Evolutionary conservation across 805 yeast genomes (phyloP).

Genomic region (Maudiozyma turicensis): DNA sequence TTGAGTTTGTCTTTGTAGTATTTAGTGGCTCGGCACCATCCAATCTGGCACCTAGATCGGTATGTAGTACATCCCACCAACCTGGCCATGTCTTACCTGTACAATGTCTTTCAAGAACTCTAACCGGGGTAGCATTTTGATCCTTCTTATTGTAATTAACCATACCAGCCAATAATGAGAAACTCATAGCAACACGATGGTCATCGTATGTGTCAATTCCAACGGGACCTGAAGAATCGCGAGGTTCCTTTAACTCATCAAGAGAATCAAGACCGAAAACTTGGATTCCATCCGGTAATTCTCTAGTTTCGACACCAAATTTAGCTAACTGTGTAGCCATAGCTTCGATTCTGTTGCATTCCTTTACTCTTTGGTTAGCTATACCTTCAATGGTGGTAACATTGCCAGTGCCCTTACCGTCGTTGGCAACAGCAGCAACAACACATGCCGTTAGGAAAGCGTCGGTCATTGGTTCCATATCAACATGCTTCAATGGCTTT

Average conservation of each 20-base stretch:
- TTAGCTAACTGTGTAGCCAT: constrained; percentile 84
- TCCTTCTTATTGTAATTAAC: constrained; percentile 21
- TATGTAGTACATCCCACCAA: constrained; percentile 93
- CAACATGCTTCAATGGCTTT: constrained; percentile 63
- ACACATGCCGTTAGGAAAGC: constrained; percentile 96
- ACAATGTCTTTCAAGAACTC: constrained; percentile 78
- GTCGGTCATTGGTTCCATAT: constrained; percentile 99
- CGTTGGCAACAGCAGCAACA: constrained; percentile 84
- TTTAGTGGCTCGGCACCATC: constrained; percentile 57
- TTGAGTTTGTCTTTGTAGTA: constrained; percentile 4
- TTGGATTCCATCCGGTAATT: constrained; percentile 86
- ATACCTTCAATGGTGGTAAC: constrained; percentile 84
- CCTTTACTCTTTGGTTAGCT: constrained; percentile 96
- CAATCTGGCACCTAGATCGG: constrained; percentile 50
- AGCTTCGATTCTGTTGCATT: constrained; percentile 91
- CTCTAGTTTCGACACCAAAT: constrained; percentile 80
- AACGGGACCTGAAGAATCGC: constrained; percentile 29
- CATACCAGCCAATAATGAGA: constrained; percentile 77
- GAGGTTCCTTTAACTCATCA: constrained; percentile 45
- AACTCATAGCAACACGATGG: constrained; percentile 97
- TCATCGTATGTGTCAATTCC: constrained; percentile 83
- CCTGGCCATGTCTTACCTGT: constrained; percentile 99
- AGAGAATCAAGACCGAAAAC: constrained; percentile 57
- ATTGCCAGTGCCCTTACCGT: constrained; percentile 31
- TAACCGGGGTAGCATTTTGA: constrained; percentile 39